phyloP scores from a whole-genome alignment of 352 stramenopile species.

The Globisporangium spiculum region DNA sequence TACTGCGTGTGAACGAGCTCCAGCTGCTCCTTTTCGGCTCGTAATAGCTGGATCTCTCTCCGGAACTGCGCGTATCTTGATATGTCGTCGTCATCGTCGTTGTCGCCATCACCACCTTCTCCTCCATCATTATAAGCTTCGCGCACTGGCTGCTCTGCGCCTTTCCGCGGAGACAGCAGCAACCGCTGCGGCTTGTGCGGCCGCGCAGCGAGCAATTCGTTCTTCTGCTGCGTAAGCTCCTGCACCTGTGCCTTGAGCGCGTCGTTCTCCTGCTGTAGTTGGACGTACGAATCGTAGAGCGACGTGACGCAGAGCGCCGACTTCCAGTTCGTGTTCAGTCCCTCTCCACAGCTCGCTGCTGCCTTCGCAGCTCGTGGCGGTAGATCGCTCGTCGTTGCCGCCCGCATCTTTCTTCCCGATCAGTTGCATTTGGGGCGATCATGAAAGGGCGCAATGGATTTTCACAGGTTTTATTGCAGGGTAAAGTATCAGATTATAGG shows the following conservation, averaged over 20 bases:
- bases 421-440: not conserved
- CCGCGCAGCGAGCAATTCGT: conserved; percentile 29
- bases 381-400: not conserved
- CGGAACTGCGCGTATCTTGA: conserved; percentile 18
- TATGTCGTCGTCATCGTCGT: conserved; percentile 16
- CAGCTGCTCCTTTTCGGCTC: conserved; percentile 43
- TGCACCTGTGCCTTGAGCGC: conserved; percentile 29
- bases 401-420: not conserved
- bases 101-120: conserved; percentile 20
- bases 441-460: not conserved
- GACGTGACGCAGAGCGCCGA: conserved; percentile 72
- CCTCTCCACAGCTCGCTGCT: not conserved
- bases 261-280: conserved; percentile 56
- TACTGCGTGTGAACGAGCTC: conserved; percentile 36
- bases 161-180: conserved; percentile 3
- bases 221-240: conserved; percentile 23
- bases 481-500: not conserved
- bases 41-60: conserved; percentile 53
- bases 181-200: conserved; percentile 12
- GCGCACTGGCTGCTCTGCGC: conserved; percentile 10
- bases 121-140: not conserved
- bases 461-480: not conserved
- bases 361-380: not conserved
- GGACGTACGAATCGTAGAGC: conserved; percentile 72
- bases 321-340: conserved; percentile 54